Evolutionary conservation across 2,329 filamentous ascomycete species (phyloP).

Genomic region (Xylaria sp.): DNA sequence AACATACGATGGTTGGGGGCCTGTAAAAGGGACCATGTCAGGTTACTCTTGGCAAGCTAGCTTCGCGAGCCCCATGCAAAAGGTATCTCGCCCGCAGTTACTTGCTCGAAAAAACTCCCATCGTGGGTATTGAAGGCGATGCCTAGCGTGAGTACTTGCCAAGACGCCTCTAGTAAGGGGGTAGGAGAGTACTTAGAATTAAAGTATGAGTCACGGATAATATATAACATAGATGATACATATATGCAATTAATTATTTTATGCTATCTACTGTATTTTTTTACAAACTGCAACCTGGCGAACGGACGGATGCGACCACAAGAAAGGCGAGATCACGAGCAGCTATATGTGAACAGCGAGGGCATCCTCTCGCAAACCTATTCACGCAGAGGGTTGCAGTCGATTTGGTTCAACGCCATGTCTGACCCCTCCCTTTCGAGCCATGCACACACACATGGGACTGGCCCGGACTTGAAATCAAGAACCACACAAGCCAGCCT

Average conservation of each 20-base stretch:
- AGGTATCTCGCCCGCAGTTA: no score
- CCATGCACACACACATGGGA: not conserved
- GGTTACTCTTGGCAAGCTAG: no score
- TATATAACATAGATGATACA: not conserved
- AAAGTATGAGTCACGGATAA: not conserved
- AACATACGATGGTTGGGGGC: no score
- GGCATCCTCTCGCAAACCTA: not conserved
- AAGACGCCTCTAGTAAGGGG: no score
- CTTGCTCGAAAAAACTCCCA: no score
- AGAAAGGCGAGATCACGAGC: not conserved
- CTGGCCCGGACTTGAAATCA: not conserved
- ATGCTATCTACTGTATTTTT: constrained; percentile 28
- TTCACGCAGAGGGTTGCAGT: not conserved
- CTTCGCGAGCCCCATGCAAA: no score
- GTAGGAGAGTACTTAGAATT: no score
- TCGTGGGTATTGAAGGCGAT: no score
- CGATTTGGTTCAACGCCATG: no score
- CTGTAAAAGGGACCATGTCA: no score
- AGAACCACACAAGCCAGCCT: not conserved
- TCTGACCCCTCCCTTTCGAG: no score
- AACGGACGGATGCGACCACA: not conserved
- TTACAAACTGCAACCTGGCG: constrained; percentile 4
- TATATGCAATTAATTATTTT: constrained; percentile 19
- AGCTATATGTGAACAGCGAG: not conserved
- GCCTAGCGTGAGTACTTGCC: no score